Evolutionary conservation across 1,284 basidiomycete species (phyloP), one percentile per base, ranked within the genome.

Genomic region (Ganoderma sp.): DNA sequence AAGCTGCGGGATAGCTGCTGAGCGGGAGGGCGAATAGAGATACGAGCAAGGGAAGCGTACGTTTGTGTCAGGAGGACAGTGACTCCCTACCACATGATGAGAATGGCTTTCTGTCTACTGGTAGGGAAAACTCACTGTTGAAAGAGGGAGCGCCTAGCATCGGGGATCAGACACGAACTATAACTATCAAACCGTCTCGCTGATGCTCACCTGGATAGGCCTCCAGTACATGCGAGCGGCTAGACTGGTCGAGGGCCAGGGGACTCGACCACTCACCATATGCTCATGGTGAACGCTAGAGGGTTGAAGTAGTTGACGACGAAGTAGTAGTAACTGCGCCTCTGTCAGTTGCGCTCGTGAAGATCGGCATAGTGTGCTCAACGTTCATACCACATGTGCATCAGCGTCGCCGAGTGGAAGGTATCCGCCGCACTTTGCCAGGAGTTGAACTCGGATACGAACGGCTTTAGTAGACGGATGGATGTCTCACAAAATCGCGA

Each of bases 301-400:
- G 62, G 62, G 19, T 63, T 37, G 37, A 54, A 63, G 22, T 39
- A 63, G 37, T 50, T 63, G 45, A 34, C n/a, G 50, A 63, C 50
- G 34, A 63, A 45, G n/a, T 63, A 63, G 14, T 63, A 56, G n/a
- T 63, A 63, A 19, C 62, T 63, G 19, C 0, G 8, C 15, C 8
- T 3, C 14, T 34, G 12, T 52, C n/a, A 63, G 32, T 3, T 34
- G 8, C n/a, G 17, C n/a, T 28, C 34, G 48, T 2, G 15, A 48
- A n/a, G 19, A n/a, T 32, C 8, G 2, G 25, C n/a, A 32, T n/a
- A 17, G 22, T 3, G 15, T 12, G 25, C 45, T 6, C 22, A 19
- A 32, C 9, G 12, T 32, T 19, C 61, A 15, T 63, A 54, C 62
- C 48, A 63, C 34, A 50, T 50, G 22, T 63, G 62, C n/a, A 37